A percentile compares a stretch with the other conserved stretches of the same genome.
phyloP scores from a whole-genome alignment of 192 early-diverging fungal genomes.

The Spinellus fusiger region DNA sequence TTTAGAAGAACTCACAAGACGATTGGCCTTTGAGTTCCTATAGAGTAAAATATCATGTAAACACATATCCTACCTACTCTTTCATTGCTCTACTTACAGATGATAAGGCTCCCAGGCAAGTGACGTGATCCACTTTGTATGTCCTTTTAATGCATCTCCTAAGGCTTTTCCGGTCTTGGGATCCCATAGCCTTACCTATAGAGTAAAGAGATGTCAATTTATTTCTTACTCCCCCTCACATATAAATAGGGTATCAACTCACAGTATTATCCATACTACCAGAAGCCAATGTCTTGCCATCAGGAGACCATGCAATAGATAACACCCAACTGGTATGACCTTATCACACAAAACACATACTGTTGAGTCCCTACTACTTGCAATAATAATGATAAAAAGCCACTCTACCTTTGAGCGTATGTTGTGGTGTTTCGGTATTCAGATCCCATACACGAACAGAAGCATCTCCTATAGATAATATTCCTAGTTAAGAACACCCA shows the following conservation, averaged over 20 bases:
- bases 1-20: slow-evolving; percentile 86
- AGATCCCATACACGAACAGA: slow-evolving; percentile 97
- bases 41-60: not conserved
- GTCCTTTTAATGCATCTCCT: slow-evolving; percentile 75
- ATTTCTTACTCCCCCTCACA: not conserved
- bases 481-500: not conserved
- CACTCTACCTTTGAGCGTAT: slow-evolving; percentile 69
- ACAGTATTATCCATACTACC: slow-evolving; percentile 91
- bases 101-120: slow-evolving; percentile 94
- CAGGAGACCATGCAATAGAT: slow-evolving; percentile 88
- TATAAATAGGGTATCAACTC: too few species aligned
- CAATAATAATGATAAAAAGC: not conserved
- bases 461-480: slow-evolving; percentile 58
- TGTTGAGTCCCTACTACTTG: not conserved
- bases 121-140: slow-evolving; percentile 84
- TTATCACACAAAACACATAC: slow-evolving; percentile 2
- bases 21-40: slow-evolving; percentile 63
- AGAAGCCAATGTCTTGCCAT: slow-evolving; percentile 77
- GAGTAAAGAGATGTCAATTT: not conserved
- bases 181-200: slow-evolving; percentile 72
- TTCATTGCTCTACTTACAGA: too few species aligned
- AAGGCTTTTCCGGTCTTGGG: slow-evolving; percentile 75
- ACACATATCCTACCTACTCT: not conserved
- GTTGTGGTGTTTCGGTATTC: slow-evolving; percentile 89
- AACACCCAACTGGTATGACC: slow-evolving; percentile 94